Evolutionary conservation across 805 yeast genomes (phyloP).

Genomic region (Peterozyma toletana): DNA sequence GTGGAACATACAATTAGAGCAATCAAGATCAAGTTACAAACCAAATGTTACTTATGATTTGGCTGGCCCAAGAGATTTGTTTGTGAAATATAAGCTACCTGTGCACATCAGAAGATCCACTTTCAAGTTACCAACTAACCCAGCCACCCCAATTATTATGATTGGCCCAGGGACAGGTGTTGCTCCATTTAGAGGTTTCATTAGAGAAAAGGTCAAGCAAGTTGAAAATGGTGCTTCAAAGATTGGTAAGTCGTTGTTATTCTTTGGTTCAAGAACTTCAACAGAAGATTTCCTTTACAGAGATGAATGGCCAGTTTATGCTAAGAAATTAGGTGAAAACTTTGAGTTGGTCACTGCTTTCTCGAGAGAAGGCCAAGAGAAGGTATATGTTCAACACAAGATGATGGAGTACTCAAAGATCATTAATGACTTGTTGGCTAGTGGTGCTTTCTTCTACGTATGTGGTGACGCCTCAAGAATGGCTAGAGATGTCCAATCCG

Average conservation of each 20-base stretch:
- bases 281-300: conserved; percentile 76
- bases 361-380: conserved; percentile 61
- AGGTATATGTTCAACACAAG: conserved; percentile 82
- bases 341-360: conserved; percentile 80
- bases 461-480: conserved; percentile 96
- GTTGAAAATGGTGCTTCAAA: conserved; percentile 37
- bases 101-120: conserved; percentile 93
- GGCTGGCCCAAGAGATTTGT: conserved; percentile 73
- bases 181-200: conserved; percentile 95
- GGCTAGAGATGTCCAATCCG: conserved; percentile 88
- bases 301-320: conserved; percentile 82
- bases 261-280: conserved; percentile 83
- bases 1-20: conserved; percentile 57
- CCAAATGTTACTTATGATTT: conserved; percentile 59
- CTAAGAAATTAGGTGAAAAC: conserved; percentile 48
- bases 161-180: conserved; percentile 99
- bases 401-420: conserved; percentile 46
- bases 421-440: conserved; percentile 44
- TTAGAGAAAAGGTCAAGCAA: conserved; percentile 75
- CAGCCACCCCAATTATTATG: conserved; percentile 78
- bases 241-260: conserved; percentile 69
- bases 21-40: conserved; percentile 37
- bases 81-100: conserved; percentile 57
- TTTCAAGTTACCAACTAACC: conserved; percentile 86
- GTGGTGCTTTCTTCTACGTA: conserved; percentile 85